Evolutionary conservation across 768 basidiomycete genomes (phyloP).

Genomic region (Gloeophyllum trabeum): DNA sequence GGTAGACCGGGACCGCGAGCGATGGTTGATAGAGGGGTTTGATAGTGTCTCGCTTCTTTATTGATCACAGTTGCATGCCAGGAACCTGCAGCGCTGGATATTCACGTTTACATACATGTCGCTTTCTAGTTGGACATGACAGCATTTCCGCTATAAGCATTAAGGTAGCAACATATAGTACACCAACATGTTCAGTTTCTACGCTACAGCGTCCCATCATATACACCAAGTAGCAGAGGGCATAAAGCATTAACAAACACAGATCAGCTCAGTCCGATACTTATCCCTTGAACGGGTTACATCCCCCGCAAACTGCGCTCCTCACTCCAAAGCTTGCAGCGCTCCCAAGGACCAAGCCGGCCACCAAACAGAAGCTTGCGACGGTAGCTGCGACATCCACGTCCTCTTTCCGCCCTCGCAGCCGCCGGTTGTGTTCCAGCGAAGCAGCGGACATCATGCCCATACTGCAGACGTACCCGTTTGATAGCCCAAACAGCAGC

Average conservation of each 20-base stretch:
- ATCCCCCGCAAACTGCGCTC: constrained; percentile 45
- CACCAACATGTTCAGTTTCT: too few species aligned
- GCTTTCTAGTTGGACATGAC: too few species aligned
- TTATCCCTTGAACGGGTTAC: constrained; percentile 52
- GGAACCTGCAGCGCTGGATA: too few species aligned
- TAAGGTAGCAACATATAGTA: too few species aligned
- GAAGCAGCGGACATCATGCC: constrained; percentile 81
- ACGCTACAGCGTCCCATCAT: too few species aligned
- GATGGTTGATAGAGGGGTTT: constrained; percentile 41
- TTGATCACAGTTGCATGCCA: too few species aligned
- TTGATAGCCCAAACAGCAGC: constrained; percentile 63
- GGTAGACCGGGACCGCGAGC: constrained; percentile 36
- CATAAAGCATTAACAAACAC: too few species aligned
- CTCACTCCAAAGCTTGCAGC: constrained; percentile 73
- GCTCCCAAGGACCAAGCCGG: constrained; percentile 68
- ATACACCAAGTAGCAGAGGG: too few species aligned
- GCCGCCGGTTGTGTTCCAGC: constrained; percentile 62
- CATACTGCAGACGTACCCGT: constrained; percentile 70
- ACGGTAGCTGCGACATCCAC: constrained; percentile 82
- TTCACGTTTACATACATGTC: too few species aligned
- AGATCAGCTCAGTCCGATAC: too few species aligned
- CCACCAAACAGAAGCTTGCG: constrained; percentile 66
- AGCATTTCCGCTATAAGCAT: too few species aligned
- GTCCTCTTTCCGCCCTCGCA: constrained; percentile 61
- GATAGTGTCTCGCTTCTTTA: neutral